Evolutionary conservation across 1,284 basidiomycete genomes (phyloP).

Genomic region (Pseudozyma sp.): DNA sequence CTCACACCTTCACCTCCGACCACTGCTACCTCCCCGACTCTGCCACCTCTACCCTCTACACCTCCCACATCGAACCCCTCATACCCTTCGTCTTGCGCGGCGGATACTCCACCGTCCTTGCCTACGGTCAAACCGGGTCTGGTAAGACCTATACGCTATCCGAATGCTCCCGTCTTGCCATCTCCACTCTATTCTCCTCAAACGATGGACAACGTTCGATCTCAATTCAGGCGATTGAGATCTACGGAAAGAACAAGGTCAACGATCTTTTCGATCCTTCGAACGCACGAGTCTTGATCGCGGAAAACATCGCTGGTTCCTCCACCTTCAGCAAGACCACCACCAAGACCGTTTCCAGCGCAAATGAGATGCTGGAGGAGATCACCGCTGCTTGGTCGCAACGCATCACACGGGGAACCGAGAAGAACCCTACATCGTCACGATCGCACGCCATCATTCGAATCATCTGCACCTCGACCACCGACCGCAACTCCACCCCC

Average conservation of each 20-base stretch:
- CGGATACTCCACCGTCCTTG: conserved; percentile 31
- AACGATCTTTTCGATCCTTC: conserved; percentile 32
- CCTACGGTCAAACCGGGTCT: conserved; percentile 36
- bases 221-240: conserved; percentile 18
- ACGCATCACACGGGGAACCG: conserved; percentile 25
- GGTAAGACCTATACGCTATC: conserved; percentile 33
- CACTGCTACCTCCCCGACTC: conserved; percentile 13
- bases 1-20: conserved; percentile 23
- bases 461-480: conserved; percentile 6
- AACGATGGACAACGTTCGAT: conserved; percentile 6
- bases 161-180: conserved; percentile 18
- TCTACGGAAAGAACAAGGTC: conserved; percentile 33
- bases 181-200: conserved; percentile 3
- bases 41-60: conserved; percentile 11
- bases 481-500: conserved; percentile 22
- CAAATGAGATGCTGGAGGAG: conserved; percentile 8
- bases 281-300: conserved; percentile 18
- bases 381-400: conserved; percentile 22
- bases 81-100: conserved; percentile 30
- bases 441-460: conserved; percentile 32
- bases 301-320: conserved; percentile 20
- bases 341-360: neutral
- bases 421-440: conserved; percentile 22
- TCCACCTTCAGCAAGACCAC: conserved; percentile 20
- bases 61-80: conserved; percentile 12